Conservation (phyloP, 1,284 basidiomycete species). For the Exobasidium cylindrosporum region DNA sequence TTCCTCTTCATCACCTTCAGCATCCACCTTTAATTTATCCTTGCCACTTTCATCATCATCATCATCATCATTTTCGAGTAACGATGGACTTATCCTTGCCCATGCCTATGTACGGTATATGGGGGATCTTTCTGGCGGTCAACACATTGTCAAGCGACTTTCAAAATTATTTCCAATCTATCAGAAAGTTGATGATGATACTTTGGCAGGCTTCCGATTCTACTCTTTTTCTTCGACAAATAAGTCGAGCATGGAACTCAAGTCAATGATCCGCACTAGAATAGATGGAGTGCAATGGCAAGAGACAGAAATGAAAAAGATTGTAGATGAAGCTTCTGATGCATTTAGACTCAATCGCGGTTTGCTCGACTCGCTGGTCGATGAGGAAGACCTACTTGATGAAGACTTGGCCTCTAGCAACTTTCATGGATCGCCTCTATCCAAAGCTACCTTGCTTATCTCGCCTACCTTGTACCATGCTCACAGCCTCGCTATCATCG, state of each 20-base stretch:
- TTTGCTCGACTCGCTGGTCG: slow-evolving; percentile 16
- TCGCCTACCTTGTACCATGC: not conserved
- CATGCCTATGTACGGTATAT: slow-evolving; percentile 81
- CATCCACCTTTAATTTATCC: not conserved
- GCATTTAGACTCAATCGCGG: slow-evolving; percentile 16
- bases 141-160: slow-evolving; percentile 67
- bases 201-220: not conserved
- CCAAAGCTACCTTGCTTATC: no score
- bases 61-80: slow-evolving; percentile 58
- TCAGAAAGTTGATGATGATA: slow-evolving; percentile 1
- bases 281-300: not conserved
- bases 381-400: not conserved
- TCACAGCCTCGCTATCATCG: not conserved
- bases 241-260: slow-evolving; percentile 6
- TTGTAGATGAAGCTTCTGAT: slow-evolving; percentile 12
- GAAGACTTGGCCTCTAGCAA: no score
- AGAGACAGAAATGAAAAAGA: slow-evolving; percentile 1
- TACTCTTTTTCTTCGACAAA: slow-evolving; percentile 6
- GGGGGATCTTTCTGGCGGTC: slow-evolving; percentile 80
- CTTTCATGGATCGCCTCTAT: no score
- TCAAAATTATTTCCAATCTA: slow-evolving; percentile 68
- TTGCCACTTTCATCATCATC: no score
- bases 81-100: slow-evolving; percentile 66
- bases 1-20: not conserved
- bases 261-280: not conserved